Evolutionary conservation across 768 basidiomycete species (phyloP).

Genomic region (Suillus bovinus): DNA sequence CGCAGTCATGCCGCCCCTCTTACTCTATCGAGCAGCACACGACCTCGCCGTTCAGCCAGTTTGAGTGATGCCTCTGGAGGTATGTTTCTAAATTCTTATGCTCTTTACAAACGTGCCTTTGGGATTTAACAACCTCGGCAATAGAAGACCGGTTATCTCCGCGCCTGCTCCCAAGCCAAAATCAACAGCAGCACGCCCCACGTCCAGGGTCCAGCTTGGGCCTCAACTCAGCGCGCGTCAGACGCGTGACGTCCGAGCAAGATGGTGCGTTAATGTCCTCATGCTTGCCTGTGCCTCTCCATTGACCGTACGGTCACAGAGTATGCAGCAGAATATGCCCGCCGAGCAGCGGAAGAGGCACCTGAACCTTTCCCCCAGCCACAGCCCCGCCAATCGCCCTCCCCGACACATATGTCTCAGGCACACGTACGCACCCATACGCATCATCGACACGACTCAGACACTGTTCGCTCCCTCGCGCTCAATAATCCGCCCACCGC

Average conservation of each 20-base stretch:
- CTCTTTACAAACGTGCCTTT: slow-evolving; percentile 10
- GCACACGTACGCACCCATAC: slow-evolving; percentile 36
- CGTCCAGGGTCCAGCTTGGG: slow-evolving; percentile 49
- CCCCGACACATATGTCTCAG: slow-evolving; percentile 42
- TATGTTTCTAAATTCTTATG: slow-evolving; percentile 20
- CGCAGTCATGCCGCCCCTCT: slow-evolving; percentile 27
- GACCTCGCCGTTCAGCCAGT: slow-evolving; percentile 75
- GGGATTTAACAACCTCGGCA: slow-evolving; percentile 25
- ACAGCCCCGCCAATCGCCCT: slow-evolving; percentile 53
- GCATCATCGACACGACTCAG: slow-evolving; percentile 74
- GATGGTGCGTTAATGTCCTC: slow-evolving; percentile 31
- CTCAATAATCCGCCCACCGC: slow-evolving; percentile 33
- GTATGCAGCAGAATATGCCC: slow-evolving; percentile 26
- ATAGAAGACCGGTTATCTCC: slow-evolving; percentile 31
- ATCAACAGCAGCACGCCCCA: slow-evolving; percentile 22
- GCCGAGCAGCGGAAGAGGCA: slow-evolving; percentile 17
- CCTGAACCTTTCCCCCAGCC: slow-evolving; percentile 19
- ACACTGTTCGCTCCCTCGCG: slow-evolving; percentile 61
- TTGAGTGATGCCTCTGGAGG: slow-evolving; percentile 58
- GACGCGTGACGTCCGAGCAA: slow-evolving; percentile 48
- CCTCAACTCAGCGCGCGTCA: slow-evolving; percentile 36
- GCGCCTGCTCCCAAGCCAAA: slow-evolving; percentile 20
- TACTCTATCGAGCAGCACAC: slow-evolving; percentile 44
- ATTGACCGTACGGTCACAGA: slow-evolving; percentile 17
- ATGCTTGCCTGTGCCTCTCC: background rate